A percentile compares a stretch with the other conserved stretches of the same genome.
These are phyloP conservation scores for Isabelozyma heimii DNA, from an alignment of 805 yeast genomes.

Conservation along the genomic window DNA sequence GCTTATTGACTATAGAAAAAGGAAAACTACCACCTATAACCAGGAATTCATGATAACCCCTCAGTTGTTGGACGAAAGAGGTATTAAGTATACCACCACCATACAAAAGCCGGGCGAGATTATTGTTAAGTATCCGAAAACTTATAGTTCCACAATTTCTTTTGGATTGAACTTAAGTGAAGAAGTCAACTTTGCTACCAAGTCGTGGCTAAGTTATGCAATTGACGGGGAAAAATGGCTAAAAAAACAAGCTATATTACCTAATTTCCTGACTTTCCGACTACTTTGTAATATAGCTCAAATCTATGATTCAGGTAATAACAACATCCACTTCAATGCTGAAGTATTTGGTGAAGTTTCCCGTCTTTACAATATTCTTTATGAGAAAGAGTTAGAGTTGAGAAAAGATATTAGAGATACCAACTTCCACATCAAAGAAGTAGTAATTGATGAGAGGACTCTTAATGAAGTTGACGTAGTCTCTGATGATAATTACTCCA, in stretches of 20 bases:
- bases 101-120: conserved; percentile 64
- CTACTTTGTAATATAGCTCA: conserved; percentile 47
- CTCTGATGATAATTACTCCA: conserved; percentile 52
- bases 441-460: conserved; percentile 28
- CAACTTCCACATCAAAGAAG: conserved; percentile 28
- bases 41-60: conserved; percentile 53
- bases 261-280: conserved; percentile 51
- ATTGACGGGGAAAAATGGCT: conserved; percentile 53
- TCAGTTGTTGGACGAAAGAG: conserved; percentile 40
- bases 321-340: conserved; percentile 28
- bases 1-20: conserved; percentile 17
- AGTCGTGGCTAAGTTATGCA: conserved; percentile 52
- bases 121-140: conserved; percentile 54
- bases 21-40: conserved; percentile 20
- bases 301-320: conserved; percentile 31
- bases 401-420: conserved; percentile 36
- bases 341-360: conserved; percentile 30
- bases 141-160: conserved; percentile 50
- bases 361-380: conserved; percentile 29
- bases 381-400: conserved; percentile 40
- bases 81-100: conserved; percentile 46
- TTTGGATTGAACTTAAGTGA: conserved; percentile 59
- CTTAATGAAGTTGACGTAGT: conserved; percentile 36
- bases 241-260: conserved; percentile 43
- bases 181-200: conserved; percentile 54